A percentile compares a stretch with the other conserved stretches of the same genome.
Evolutionary conservation across 805 yeast species (phyloP).

Genomic region (Kurtzmaniella cleridarum): DNA sequence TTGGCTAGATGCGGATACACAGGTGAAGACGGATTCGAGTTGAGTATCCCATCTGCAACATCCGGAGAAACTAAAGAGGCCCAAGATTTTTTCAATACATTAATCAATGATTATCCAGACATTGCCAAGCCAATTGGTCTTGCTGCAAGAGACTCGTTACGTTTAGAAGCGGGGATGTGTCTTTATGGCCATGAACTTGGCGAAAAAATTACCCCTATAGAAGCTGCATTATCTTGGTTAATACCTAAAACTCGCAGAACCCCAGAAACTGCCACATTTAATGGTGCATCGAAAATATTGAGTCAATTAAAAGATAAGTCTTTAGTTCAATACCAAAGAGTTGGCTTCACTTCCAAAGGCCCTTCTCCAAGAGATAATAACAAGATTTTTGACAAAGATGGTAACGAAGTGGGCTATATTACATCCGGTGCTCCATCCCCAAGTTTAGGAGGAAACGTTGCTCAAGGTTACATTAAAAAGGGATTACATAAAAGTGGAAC

Average conservation of each 20-base stretch:
- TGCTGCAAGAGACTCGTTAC: conserved; percentile 95
- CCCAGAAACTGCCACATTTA: conserved; percentile 46
- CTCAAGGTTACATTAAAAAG: conserved; percentile 82
- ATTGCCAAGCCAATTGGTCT: conserved; percentile 82
- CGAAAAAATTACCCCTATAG: conserved; percentile 78
- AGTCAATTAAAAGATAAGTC: conserved; percentile 65
- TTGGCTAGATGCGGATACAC: conserved; percentile 96
- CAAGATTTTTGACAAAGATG: conserved; percentile 52
- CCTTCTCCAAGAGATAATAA: conserved; percentile 90
- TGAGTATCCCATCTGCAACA: conserved; percentile 56
- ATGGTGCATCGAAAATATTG: conserved; percentile 69
- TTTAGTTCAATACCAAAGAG: conserved; percentile 51
- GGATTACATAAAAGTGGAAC: conserved; percentile 71
- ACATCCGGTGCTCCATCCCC: conserved; percentile 60
- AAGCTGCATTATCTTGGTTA: conserved; percentile 86
- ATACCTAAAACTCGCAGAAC: conserved; percentile 75
- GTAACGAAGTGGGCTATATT: conserved; percentile 50
- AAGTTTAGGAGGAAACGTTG: conserved; percentile 70
- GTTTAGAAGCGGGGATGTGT: conserved; percentile 98
- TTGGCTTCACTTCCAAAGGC: conserved; percentile 72
- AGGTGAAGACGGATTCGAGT: conserved; percentile 97
- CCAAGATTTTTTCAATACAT: conserved; percentile 52
- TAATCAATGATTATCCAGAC: conserved; percentile 48
- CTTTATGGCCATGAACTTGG: conserved; percentile 88
- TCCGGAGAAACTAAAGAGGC: conserved; percentile 42